These are phyloP conservation scores for Paramarasmius palmivorus DNA, from an alignment of 1,284 basidiomycete species.

Conservation along the genomic window DNA sequence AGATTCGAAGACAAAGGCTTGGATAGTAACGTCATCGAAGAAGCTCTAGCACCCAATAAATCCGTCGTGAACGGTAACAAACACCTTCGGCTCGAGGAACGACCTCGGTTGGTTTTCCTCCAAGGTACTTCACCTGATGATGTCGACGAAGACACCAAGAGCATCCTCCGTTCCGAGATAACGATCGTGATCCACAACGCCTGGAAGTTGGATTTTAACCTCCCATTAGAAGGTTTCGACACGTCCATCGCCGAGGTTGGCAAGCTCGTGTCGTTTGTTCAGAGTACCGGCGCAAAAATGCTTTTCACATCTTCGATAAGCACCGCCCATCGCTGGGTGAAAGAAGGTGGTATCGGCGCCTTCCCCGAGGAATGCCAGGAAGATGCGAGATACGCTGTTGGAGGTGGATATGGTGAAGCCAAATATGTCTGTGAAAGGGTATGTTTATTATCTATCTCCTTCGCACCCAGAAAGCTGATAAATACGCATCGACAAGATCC, in stretches of 20 bases:
- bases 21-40: background rate
- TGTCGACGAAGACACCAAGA: background rate
- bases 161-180: background rate
- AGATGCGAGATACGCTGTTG: constrained; percentile 13
- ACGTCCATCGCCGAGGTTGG: constrained; percentile 21
- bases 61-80: too few relatives aligned
- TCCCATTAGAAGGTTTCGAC: constrained; percentile 26
- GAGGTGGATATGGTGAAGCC: constrained; percentile 21
- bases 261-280: constrained; percentile 24
- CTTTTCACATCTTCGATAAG: constrained; percentile 14
- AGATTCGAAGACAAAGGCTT: background rate
- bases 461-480: background rate
- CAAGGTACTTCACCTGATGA: background rate
- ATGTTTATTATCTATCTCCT: background rate
- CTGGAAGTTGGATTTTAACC: constrained; percentile 30
- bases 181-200: constrained; percentile 29
- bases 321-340: constrained; percentile 10
- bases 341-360: constrained; percentile 2
- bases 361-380: constrained; percentile 10
- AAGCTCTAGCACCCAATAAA: too few relatives aligned
- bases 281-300: constrained; percentile 1
- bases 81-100: too few relatives aligned
- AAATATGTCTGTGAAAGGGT: constrained; percentile 24
- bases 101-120: too few relatives aligned
- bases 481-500: constrained; percentile 5